phyloP scores from a whole-genome alignment of 2,329 filamentous ascomycete species.

The Helminthosporium solani region DNA sequence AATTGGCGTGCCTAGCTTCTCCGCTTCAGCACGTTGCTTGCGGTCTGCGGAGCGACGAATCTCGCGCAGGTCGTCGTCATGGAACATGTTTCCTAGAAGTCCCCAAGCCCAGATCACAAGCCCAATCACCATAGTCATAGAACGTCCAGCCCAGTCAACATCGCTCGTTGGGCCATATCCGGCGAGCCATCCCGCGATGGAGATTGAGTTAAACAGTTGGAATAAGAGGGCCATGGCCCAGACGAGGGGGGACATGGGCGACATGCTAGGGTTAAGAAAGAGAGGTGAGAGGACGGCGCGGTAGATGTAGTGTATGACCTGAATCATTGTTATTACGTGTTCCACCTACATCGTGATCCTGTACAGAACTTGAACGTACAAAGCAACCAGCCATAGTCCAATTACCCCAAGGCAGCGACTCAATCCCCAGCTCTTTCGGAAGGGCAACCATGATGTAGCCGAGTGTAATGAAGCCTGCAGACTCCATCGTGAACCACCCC shows the following conservation, averaged over 20 bases:
- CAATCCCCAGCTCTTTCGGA: slow-evolving; percentile 58
- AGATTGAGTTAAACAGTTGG: slow-evolving; percentile 77
- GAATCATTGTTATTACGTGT: not conserved
- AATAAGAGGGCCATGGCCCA: slow-evolving; percentile 66
- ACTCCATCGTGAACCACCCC: slow-evolving; percentile 88
- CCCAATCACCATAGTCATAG: slow-evolving; percentile 59
- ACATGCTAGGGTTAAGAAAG: slow-evolving; percentile 83
- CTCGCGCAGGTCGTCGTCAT: slow-evolving; percentile 86
- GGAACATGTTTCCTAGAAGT: slow-evolving; percentile 77
- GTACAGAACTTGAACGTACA: slow-evolving; percentile 38
- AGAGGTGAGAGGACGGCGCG: slow-evolving; percentile 81
- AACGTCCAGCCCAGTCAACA: slow-evolving; percentile 51
- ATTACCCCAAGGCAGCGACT: slow-evolving; percentile 70
- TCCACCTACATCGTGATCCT: slow-evolving; percentile 17
- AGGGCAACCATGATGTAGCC: slow-evolving; percentile 76
- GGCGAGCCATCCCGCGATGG: slow-evolving; percentile 76
- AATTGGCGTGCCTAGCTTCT: slow-evolving; percentile 47
- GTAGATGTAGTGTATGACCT: slow-evolving; percentile 86
- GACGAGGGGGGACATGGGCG: slow-evolving; percentile 75
- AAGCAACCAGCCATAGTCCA: slow-evolving; percentile 71
- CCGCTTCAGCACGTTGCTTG: slow-evolving; percentile 54
- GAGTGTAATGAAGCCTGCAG: slow-evolving; percentile 72
- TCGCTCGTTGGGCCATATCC: slow-evolving; percentile 72
- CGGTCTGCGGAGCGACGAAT: slow-evolving; percentile 71
- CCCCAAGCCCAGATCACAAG: slow-evolving; percentile 74